A percentile compares a stretch with the other conserved stretches of the same genome.
These are phyloP conservation scores for Cladosporium sp. DNA, from an alignment of 2,329 filamentous ascomycete genomes.

Conservation along the genomic window DNA sequence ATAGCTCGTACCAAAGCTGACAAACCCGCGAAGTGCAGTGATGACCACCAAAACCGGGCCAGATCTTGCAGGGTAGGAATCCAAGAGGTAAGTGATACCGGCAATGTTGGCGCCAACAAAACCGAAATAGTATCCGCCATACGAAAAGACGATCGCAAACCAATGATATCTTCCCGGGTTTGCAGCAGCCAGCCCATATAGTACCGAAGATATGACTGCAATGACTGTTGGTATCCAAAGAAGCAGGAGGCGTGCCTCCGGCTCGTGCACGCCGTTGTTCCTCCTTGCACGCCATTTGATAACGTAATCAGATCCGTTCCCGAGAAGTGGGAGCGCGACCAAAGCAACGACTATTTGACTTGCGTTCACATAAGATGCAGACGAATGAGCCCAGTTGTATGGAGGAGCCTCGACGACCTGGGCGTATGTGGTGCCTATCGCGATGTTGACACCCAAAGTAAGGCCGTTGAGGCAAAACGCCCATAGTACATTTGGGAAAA, in stretches of 20 bases:
- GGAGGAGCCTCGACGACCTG: slow-evolving; percentile 33
- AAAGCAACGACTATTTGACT: slow-evolving; percentile 39
- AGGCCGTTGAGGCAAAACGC: slow-evolving; percentile 38
- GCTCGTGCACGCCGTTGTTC: slow-evolving; percentile 39
- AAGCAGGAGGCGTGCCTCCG: slow-evolving; percentile 37
- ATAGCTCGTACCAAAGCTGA: slow-evolving; percentile 43
- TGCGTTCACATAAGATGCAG: slow-evolving; percentile 33
- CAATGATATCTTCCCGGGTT: slow-evolving; percentile 23
- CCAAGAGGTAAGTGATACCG: slow-evolving; percentile 43
- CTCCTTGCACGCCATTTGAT: slow-evolving; percentile 34
- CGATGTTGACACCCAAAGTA: slow-evolving; percentile 40
- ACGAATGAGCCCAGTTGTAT: slow-evolving; percentile 35
- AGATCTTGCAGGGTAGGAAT: slow-evolving; percentile 41
- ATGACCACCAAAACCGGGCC: slow-evolving; percentile 44
- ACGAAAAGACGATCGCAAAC: slow-evolving; percentile 22
- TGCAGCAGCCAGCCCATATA: slow-evolving; percentile 33
- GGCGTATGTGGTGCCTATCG: slow-evolving; percentile 41
- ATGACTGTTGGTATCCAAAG: slow-evolving; percentile 36
- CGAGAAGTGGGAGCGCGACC: slow-evolving; percentile 37
- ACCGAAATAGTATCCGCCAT: slow-evolving; percentile 29
- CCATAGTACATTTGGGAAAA: slow-evolving; percentile 43
- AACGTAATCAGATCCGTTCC: slow-evolving; percentile 36
- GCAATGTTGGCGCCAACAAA: slow-evolving; percentile 44
- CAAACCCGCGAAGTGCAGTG: slow-evolving; percentile 43
- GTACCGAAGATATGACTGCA: slow-evolving; percentile 35